These are phyloP conservation scores for Perkinsus marinus DNA, from an alignment of 169 alveolate species.

Conservation along the genomic window DNA sequence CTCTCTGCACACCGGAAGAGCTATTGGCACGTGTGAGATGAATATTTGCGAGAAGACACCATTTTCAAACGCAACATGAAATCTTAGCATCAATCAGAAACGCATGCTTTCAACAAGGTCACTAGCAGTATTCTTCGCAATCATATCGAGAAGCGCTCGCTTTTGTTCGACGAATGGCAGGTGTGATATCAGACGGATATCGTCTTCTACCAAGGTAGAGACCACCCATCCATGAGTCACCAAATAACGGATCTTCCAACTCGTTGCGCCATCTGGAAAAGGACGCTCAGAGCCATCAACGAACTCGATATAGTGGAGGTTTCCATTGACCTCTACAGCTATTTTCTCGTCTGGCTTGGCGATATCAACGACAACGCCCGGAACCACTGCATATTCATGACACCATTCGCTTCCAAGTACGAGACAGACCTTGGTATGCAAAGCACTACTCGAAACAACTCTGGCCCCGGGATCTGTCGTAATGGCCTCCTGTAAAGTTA, in stretches of 20 bases:
- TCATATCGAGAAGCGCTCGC: not conserved
- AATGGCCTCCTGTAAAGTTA: not conserved
- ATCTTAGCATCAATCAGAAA: not conserved
- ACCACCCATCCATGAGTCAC: not conserved
- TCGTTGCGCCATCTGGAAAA: not conserved
- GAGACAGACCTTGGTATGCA: not conserved
- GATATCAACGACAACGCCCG: not conserved
- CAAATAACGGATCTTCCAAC: not conserved
- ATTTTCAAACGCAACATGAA: too few species aligned
- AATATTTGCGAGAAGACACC: too few species aligned
- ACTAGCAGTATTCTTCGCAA: not conserved
- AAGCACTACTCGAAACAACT: not conserved
- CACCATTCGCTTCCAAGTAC: not conserved
- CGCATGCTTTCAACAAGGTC: not conserved
- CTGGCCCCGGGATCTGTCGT: not conserved
- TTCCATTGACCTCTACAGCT: not conserved
- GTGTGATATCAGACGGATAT: not conserved
- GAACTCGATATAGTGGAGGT: not conserved
- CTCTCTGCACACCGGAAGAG: too few species aligned
- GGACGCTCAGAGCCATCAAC: not conserved
- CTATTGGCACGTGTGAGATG: too few species aligned
- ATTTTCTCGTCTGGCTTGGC: not conserved
- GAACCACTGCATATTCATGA: not conserved
- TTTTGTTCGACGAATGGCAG: not conserved
- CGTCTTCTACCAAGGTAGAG: not conserved